These are phyloP conservation scores for Hypoxylon rickii DNA, from an alignment of 495 filamentous ascomycete species.

Conservation along the genomic window DNA sequence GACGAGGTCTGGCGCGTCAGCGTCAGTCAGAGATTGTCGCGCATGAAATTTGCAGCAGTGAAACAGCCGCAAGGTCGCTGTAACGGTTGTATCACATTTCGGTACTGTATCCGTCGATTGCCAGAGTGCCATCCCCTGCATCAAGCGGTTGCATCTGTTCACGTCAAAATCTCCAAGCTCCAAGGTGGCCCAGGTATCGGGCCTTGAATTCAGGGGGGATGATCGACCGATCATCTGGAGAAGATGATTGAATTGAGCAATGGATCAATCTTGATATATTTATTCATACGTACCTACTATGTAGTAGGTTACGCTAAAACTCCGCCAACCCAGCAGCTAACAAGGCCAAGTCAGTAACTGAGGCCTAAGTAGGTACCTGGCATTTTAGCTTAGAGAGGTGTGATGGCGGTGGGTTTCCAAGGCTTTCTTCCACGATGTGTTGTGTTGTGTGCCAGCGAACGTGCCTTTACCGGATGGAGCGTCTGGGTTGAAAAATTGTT, in stretches of 20 bases:
- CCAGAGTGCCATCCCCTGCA: slow-evolving; percentile 19
- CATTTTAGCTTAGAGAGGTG: too few relatives aligned
- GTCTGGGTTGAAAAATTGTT: too few relatives aligned
- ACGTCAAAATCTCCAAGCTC: slow-evolving; percentile 18
- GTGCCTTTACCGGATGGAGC: too few relatives aligned
- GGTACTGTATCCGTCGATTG: slow-evolving; percentile 19
- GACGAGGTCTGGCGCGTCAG: background rate
- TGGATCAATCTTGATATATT: too few relatives aligned
- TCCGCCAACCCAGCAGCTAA: too few relatives aligned
- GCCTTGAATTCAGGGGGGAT: slow-evolving; percentile 13
- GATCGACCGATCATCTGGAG: slow-evolving; percentile 26
- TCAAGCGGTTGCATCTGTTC: slow-evolving; percentile 11
- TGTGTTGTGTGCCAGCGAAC: too few relatives aligned
- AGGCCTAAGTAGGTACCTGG: too few relatives aligned
- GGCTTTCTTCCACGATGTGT: too few relatives aligned
- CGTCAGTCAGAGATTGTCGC: slow-evolving; percentile 2
- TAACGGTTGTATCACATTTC: slow-evolving; percentile 37
- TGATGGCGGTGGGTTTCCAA: too few relatives aligned
- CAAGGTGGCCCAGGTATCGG: slow-evolving; percentile 9
- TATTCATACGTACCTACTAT: too few relatives aligned
- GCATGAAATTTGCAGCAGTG: slow-evolving; percentile 29
- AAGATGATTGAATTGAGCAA: slow-evolving; percentile 15
- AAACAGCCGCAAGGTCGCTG: slow-evolving; percentile 33
- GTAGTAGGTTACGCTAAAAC: too few relatives aligned
- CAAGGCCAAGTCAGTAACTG: too few relatives aligned